Percentiles rank a stretch among this genome's conserved stretches.
Conservation (phyloP, 208 protist genomes). For the Trypanosoma vivax region DNA sequence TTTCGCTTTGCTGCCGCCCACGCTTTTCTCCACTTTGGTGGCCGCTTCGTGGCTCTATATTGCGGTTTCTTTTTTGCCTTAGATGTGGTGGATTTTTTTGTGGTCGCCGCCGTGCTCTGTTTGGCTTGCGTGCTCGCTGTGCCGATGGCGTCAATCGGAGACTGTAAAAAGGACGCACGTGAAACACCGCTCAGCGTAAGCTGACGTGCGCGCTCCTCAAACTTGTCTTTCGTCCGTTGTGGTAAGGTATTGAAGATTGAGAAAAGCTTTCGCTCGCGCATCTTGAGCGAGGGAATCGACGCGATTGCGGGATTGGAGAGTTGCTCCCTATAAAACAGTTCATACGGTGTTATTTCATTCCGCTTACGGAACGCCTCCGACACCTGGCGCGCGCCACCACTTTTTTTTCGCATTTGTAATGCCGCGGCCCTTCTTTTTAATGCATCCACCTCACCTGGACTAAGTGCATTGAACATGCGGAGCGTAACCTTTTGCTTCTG, state of each 20-base stretch:
- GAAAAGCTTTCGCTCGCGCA: constrained; percentile 44
- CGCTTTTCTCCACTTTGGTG: constrained; percentile 6
- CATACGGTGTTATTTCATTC: constrained; percentile 35
- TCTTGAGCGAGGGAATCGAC: constrained; percentile 26
- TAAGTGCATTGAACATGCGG: constrained; percentile 39
- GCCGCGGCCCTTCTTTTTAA: constrained; percentile 29
- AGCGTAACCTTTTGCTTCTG: constrained; percentile 31
- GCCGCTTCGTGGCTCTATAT: neutral
- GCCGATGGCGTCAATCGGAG: neutral
- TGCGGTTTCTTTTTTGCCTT: neutral
- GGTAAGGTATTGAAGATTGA: constrained; percentile 67
- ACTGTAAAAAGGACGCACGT: no score
- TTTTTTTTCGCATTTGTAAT: constrained; percentile 8
- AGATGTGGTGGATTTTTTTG: neutral
- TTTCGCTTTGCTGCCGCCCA: constrained; percentile 6
- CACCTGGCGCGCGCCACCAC: neutral
- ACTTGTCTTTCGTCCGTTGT: constrained; percentile 37
- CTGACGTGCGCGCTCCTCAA: constrained; percentile 16
- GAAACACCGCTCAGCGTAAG: constrained; percentile 4
- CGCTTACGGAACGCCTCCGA: neutral
- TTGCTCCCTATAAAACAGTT: constrained; percentile 62
- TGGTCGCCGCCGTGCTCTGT: neutral
- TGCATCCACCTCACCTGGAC: constrained; percentile 16
- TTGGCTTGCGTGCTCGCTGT: neutral
- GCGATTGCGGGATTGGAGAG: constrained; percentile 44